phyloP scores from a whole-genome alignment of 129 eudicot genomes.

The Chrysanthemum lavandulifolium region DNA sequence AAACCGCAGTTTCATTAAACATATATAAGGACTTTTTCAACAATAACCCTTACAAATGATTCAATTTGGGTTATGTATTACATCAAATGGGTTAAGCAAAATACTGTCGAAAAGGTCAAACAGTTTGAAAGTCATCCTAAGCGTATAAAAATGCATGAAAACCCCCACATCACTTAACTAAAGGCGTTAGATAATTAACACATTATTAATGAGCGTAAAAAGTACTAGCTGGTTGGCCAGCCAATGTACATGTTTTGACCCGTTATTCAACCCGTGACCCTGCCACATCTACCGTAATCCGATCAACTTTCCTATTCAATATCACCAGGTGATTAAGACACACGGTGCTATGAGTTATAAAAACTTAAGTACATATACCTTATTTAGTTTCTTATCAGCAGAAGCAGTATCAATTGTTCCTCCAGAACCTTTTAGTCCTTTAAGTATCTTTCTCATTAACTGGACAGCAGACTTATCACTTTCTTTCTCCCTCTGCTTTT shows the following conservation, averaged over 20 bases:
- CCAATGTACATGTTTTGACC: not conserved
- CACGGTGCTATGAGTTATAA: conserved; percentile 5
- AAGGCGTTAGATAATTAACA: not conserved
- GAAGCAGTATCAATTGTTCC: conserved; percentile 47
- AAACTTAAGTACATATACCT: conserved; percentile 41
- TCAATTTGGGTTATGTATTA: not conserved
- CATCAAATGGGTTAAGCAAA: not conserved
- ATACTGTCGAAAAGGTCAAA: not conserved
- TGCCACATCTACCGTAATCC: not conserved
- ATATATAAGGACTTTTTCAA: too few species aligned
- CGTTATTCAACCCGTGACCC: not conserved
- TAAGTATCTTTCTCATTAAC: conserved; percentile 69
- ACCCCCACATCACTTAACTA: not conserved
- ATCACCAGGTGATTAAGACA: not conserved
- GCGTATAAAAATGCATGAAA: not conserved
- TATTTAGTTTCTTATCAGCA: conserved; percentile 63
- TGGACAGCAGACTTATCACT: conserved; percentile 58
- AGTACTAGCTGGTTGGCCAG: too few species aligned
- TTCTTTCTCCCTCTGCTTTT: conserved; percentile 52
- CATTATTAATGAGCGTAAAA: not conserved
- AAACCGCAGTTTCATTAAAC: too few species aligned
- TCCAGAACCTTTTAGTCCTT: conserved; percentile 48
- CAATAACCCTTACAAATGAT: not conserved
- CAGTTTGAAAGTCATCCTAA: not conserved
- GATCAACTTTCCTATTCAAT: conserved; percentile 9